A percentile compares a stretch with the other conserved stretches of the same genome.
Evolutionary conservation across 2,329 filamentous ascomycete genomes (phyloP).

Genomic region (Fusarium sp.): DNA sequence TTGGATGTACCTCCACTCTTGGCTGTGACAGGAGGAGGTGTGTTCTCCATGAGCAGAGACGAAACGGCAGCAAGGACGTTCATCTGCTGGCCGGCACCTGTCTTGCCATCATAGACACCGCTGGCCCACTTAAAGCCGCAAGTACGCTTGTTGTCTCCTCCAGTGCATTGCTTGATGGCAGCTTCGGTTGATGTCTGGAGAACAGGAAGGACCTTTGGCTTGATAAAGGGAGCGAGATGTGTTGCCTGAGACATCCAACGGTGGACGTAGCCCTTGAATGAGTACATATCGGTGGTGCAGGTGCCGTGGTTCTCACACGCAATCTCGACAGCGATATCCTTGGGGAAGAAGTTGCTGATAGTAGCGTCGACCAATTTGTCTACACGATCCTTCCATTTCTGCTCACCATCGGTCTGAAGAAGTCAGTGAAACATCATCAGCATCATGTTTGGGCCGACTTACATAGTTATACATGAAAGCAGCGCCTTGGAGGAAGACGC

Average conservation of each 20-base stretch:
- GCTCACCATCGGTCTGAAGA: constrained; percentile 55
- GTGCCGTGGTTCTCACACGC: constrained; percentile 64
- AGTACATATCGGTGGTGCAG: constrained; percentile 71
- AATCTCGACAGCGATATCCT: constrained; percentile 67
- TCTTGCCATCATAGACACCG: constrained; percentile 62
- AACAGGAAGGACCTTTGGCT: constrained; percentile 59
- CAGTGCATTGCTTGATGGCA: constrained; percentile 65
- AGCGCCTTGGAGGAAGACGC: constrained; percentile 65
- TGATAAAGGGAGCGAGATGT: constrained; percentile 64
- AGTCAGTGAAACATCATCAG: constrained; percentile 4
- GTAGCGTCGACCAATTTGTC: constrained; percentile 52
- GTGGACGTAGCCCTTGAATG: constrained; percentile 70
- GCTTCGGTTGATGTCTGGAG: constrained; percentile 62
- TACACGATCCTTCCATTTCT: constrained; percentile 62
- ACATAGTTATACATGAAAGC: constrained; percentile 72
- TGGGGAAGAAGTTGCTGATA: constrained; percentile 61
- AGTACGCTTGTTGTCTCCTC: constrained; percentile 56
- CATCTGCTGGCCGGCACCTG: constrained; percentile 69
- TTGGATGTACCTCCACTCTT: constrained; percentile 61
- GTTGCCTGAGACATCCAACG: constrained; percentile 65
- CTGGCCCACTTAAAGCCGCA: constrained; percentile 66
- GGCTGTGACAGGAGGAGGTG: constrained; percentile 55
- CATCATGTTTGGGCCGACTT: constrained; percentile 30
- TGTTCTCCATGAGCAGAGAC: constrained; percentile 57
- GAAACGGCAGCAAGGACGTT: constrained; percentile 65